These are phyloP conservation scores for Phytophthora fragariaefolia DNA, from an alignment of 352 stramenopile species.

Conservation along the genomic window DNA sequence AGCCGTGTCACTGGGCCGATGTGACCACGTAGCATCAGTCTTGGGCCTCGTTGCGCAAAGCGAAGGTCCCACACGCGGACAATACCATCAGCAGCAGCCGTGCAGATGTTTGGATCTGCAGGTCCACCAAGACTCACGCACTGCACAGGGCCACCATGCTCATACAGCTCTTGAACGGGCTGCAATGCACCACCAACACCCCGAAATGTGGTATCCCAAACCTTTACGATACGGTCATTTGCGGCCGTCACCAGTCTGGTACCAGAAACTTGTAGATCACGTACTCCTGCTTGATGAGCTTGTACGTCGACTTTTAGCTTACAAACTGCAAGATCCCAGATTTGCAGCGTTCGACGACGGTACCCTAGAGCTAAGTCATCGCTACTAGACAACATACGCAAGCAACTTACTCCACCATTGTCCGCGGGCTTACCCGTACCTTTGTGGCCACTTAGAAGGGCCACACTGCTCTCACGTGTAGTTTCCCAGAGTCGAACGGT, in stretches of 20 bases:
- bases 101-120: conserved; percentile 82
- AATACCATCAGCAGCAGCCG: conserved; percentile 70
- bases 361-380: conserved; percentile 72
- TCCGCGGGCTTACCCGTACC: conserved; percentile 22
- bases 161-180: conserved; percentile 62
- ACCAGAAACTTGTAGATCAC: conserved; percentile 76
- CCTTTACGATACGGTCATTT: conserved; percentile 79
- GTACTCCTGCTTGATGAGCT: conserved; percentile 62
- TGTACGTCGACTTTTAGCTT: conserved; percentile 65
- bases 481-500: conserved; percentile 83
- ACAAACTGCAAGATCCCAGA: conserved; percentile 68
- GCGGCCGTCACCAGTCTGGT: conserved; percentile 73
- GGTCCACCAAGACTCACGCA: conserved; percentile 77
- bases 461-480: conserved; percentile 61
- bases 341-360: conserved; percentile 58
- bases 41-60: conserved; percentile 72
- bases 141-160: conserved; percentile 71
- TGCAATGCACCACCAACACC: conserved; percentile 32
- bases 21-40: conserved; percentile 64
- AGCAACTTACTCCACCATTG: conserved; percentile 52
- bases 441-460: conserved; percentile 54
- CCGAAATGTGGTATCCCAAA: conserved; percentile 83
- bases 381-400: conserved; percentile 68
- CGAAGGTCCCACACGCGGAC: conserved; percentile 87
- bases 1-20: conserved; percentile 63